These are phyloP conservation scores for Yarrowia galli DNA, from an alignment of 1,139 yeast genomes.

Conservation along the genomic window DNA sequence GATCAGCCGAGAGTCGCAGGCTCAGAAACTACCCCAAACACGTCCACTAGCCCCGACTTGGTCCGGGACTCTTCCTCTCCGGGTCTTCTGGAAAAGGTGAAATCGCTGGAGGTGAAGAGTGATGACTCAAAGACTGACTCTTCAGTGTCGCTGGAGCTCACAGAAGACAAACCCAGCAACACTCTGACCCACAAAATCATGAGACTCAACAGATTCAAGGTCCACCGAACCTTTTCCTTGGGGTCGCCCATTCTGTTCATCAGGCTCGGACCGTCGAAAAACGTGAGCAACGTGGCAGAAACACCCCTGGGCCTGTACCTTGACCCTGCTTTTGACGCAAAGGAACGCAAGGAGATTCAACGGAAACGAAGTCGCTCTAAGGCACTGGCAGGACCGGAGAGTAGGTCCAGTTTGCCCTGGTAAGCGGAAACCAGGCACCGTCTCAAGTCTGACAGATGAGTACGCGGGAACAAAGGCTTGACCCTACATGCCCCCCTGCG, in stretches of 20 bases:
- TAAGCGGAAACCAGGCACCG: not conserved
- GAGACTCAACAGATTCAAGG: slow-evolving; percentile 7
- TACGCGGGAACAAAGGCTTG: not conserved
- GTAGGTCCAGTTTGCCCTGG: not conserved
- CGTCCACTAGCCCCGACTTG: slow-evolving; percentile 6
- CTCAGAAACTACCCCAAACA: not conserved
- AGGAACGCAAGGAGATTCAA: slow-evolving; percentile 1
- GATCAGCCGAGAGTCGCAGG: not conserved
- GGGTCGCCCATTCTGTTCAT: slow-evolving; percentile 10
- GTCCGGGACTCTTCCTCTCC: not conserved
- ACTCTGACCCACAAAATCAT: not conserved
- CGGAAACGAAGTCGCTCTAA: not conserved
- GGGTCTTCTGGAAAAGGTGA: slow-evolving; percentile 2
- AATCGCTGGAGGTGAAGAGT: slow-evolving; percentile 1
- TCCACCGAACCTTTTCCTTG: not conserved
- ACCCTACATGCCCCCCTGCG: not conserved
- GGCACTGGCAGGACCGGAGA: not conserved
- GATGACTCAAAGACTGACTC: not conserved
- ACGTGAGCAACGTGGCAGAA: not conserved
- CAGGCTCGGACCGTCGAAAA: not conserved
- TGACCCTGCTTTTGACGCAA: slow-evolving; percentile 31
- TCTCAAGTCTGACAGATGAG: not conserved
- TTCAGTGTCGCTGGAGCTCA: not conserved
- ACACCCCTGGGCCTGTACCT: slow-evolving; percentile 32
- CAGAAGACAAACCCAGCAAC: not conserved